phyloP scores from a whole-genome alignment of 805 yeast genomes.

The Pichia paraexigua region DNA sequence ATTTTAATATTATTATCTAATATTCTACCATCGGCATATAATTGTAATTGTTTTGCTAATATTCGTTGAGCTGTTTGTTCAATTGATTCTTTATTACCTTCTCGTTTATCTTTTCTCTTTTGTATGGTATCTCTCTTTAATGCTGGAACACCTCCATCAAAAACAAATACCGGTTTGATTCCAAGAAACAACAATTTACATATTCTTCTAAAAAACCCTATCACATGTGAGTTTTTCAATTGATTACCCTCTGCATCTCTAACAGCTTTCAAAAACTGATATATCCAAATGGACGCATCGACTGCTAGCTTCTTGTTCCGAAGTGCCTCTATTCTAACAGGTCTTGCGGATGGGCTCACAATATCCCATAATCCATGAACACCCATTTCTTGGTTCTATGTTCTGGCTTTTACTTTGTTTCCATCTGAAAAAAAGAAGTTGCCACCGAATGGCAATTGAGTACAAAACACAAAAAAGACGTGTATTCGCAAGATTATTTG shows the following conservation, averaged over 20 bases:
- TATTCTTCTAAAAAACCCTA: constrained; percentile 92
- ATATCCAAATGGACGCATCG: constrained; percentile 98
- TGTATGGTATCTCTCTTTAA: constrained; percentile 73
- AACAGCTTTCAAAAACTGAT: constrained; percentile 92
- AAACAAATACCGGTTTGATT: constrained; percentile 80
- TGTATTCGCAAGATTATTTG: neutral
- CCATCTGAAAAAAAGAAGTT: neutral
- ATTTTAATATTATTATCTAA: neutral
- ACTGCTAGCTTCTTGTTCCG: constrained; percentile 77
- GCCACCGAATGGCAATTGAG: neutral
- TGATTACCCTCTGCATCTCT: constrained; percentile 79
- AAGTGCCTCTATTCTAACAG: constrained; percentile 81
- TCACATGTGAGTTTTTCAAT: constrained; percentile 72
- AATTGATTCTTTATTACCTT: constrained; percentile 65
- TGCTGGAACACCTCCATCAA: constrained; percentile 91
- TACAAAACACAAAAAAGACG: no score
- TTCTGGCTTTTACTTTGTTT: neutral
- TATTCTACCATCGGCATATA: constrained; percentile 31
- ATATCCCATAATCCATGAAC: constrained; percentile 93
- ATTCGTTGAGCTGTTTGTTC: constrained; percentile 70
- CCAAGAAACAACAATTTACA: constrained; percentile 87
- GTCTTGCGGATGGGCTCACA: constrained; percentile 80
- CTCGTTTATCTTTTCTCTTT: constrained; percentile 62
- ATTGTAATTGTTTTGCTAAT: constrained; percentile 71
- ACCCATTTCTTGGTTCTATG: constrained; percentile 60